Evolutionary conservation across 345 rosid species (phyloP).

Genomic region (Noccaea caerulescens): DNA sequence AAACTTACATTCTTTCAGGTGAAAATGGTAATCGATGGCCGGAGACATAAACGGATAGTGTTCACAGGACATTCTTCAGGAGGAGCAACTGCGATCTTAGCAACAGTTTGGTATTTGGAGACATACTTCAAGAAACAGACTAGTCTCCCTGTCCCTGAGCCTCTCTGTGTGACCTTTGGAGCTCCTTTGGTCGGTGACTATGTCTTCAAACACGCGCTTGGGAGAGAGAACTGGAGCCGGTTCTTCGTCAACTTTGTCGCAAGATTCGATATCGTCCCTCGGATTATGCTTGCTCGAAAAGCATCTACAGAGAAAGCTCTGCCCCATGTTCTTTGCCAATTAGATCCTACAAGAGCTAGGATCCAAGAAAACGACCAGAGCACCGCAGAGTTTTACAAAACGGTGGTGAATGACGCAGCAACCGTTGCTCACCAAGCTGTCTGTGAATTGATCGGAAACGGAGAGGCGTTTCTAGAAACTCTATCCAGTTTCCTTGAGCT

Average conservation of each 20-base stretch:
- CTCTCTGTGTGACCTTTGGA: conserved; percentile 77
- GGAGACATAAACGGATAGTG: conserved; percentile 50
- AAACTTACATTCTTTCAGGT: conserved; percentile 53
- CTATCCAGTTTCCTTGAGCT: conserved; percentile 58
- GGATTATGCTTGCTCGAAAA: conserved; percentile 61
- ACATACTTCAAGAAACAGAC: conserved; percentile 8
- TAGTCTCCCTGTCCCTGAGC: conserved; percentile 7
- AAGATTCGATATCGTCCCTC: conserved; percentile 73
- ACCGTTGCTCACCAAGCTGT: conserved; percentile 63
- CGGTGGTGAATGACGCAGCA: conserved; percentile 62
- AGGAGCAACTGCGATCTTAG: conserved; percentile 72
- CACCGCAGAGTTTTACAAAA: conserved; percentile 41
- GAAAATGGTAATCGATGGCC: conserved; percentile 36
- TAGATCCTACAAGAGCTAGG: conserved; percentile 22
- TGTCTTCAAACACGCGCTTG: conserved; percentile 66
- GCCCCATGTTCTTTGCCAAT: conserved; percentile 40
- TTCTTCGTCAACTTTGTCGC: conserved; percentile 64
- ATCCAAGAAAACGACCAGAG: conserved; percentile 18
- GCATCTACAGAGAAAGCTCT: conserved; percentile 44
- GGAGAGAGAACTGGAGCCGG: conserved; percentile 71
- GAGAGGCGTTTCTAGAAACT: conserved; percentile 64
- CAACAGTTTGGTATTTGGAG: conserved; percentile 71
- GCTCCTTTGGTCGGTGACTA: conserved; percentile 77
- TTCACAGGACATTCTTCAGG: conserved; percentile 89
- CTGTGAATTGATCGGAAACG: conserved; percentile 66